phyloP scores from a whole-genome alignment of 2,329 filamentous ascomycete species.

The Magnaporthiopsis incrustans region DNA sequence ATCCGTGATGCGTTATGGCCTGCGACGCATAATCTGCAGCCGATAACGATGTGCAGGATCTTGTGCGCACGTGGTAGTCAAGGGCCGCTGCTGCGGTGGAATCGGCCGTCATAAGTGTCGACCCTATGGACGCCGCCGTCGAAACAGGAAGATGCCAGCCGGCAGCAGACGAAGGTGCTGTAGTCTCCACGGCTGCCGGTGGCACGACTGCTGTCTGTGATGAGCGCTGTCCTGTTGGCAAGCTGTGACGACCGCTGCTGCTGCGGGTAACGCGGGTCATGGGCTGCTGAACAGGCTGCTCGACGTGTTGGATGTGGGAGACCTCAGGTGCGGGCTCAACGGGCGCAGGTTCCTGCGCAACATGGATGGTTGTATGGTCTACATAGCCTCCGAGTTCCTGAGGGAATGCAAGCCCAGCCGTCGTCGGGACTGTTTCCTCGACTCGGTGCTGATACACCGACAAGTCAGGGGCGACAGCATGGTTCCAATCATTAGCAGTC shows the following conservation, averaged over 20 bases:
- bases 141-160: background rate
- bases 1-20: constrained; percentile 12
- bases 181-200: background rate
- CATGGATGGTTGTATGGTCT: background rate
- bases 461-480: background rate
- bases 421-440: background rate
- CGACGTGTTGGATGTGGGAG: background rate
- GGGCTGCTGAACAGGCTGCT: background rate
- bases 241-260: background rate
- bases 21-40: constrained; percentile 13
- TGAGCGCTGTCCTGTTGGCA: background rate
- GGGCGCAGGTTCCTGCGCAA: background rate
- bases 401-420: background rate
- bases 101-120: background rate
- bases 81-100: background rate
- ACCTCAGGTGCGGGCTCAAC: background rate
- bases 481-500: background rate
- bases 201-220: background rate
- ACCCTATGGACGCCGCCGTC: background rate
- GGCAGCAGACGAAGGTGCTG: background rate
- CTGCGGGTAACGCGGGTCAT: background rate
- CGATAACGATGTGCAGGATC: constrained; percentile 14
- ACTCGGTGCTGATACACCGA: background rate
- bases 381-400: background rate
- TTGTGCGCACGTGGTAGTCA: constrained; percentile 5